These are phyloP conservation scores for Haplosporangium sp. DNA, from an alignment of 371 early-diverging fungal species.

Conservation along the genomic window DNA sequence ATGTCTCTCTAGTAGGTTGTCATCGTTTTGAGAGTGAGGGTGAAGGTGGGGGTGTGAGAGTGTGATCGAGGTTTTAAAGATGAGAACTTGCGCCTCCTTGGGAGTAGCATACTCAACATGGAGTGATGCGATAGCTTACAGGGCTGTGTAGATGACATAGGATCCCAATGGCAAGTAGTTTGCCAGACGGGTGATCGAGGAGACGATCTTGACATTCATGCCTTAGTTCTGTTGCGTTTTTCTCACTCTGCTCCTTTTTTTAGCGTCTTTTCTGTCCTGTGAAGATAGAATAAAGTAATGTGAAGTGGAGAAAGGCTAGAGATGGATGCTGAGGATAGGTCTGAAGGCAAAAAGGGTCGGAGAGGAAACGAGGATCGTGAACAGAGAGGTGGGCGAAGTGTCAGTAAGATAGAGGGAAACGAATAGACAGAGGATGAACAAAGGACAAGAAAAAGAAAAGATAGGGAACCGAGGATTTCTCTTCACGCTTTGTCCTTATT, in stretches of 20 bases:
- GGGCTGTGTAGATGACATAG: constrained; percentile 53
- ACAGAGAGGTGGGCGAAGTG: too few species aligned
- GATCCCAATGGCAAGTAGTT: constrained; percentile 52
- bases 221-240: neutral
- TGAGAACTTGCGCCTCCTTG: neutral
- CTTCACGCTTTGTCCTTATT: too few species aligned
- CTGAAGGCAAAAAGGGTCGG: neutral
- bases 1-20: constrained; percentile 34
- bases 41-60: neutral
- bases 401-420: neutral
- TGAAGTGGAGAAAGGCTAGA: neutral
- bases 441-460: constrained; percentile 3
- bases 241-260: neutral
- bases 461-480: neutral
- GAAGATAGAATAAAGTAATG: neutral
- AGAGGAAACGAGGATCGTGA: too few species aligned
- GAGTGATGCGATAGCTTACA: constrained; percentile 21
- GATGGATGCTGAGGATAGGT: too few species aligned
- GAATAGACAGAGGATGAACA: neutral
- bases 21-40: neutral
- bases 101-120: neutral
- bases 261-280: too few species aligned
- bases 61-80: neutral
- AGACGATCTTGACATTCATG: constrained; percentile 45
- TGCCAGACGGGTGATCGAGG: constrained; percentile 46